phyloP scores from a whole-genome alignment of 768 basidiomycete species.

The Tulasnella sp. region DNA sequence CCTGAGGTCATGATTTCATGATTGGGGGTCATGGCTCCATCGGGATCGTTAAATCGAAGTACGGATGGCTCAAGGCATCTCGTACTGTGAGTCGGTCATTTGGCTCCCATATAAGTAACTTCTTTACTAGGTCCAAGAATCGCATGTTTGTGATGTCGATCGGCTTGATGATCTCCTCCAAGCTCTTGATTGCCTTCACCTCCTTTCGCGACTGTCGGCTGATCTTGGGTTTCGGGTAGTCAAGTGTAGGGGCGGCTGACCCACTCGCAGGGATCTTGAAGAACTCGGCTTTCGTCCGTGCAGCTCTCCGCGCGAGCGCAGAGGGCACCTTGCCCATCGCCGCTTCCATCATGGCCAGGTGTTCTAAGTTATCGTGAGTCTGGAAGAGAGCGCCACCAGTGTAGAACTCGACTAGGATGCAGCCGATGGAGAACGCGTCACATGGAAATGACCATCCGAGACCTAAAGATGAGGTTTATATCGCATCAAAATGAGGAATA shows the following conservation, averaged over 20 bases:
- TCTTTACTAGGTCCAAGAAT: slow-evolving; percentile 81
- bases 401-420: slow-evolving; percentile 97
- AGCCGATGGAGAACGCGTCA: slow-evolving; percentile 96
- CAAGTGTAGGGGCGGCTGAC: slow-evolving; percentile 34
- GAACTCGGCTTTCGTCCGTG: slow-evolving; percentile 80
- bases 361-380: slow-evolving; percentile 97
- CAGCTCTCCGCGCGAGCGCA: slow-evolving; percentile 63
- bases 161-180: slow-evolving; percentile 79
- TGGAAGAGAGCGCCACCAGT: slow-evolving; percentile 98
- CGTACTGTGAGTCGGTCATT: slow-evolving; percentile 76
- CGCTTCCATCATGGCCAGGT: slow-evolving; percentile 99
- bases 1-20: too few relatives aligned
- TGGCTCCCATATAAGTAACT: slow-evolving; percentile 84
- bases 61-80: slow-evolving; percentile 80
- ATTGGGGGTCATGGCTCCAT: background rate
- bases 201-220: slow-evolving; percentile 83
- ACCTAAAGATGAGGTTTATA: slow-evolving; percentile 52
- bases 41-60: slow-evolving; percentile 39
- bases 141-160: slow-evolving; percentile 61
- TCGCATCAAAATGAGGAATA: background rate
- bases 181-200: slow-evolving; percentile 69
- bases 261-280: slow-evolving; percentile 61
- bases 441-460: slow-evolving; percentile 98
- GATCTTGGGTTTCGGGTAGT: slow-evolving; percentile 78
- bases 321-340: slow-evolving; percentile 98